Percentiles rank a stretch among this genome's conserved stretches.
These are phyloP conservation scores for Infundibulicybe gibba DNA, from an alignment of 768 basidiomycete genomes.

Conservation along the genomic window DNA sequence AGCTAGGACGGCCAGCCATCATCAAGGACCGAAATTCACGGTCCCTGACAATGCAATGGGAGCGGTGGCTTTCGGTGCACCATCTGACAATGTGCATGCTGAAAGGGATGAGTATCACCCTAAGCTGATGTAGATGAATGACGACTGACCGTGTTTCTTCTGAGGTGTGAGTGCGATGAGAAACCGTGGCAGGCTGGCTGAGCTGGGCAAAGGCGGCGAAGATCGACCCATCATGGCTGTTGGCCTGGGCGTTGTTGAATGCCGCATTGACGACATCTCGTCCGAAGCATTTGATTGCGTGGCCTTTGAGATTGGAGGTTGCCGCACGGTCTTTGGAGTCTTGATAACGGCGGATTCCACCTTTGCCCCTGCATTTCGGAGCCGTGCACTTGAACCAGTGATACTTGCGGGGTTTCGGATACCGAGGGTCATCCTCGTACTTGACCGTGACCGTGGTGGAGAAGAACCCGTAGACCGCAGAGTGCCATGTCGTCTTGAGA, in stretches of 20 bases:
- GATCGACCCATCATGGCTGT: conserved; percentile 14
- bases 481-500: too few species aligned
- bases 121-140: not conserved
- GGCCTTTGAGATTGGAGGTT: conserved; percentile 17
- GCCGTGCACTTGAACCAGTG: too few species aligned
- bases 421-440: too few species aligned
- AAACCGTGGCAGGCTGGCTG: conserved; percentile 19
- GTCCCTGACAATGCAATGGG: conserved; percentile 1
- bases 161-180: conserved; percentile 17
- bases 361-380: too few species aligned
- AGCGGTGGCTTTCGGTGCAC: not conserved
- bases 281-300: conserved; percentile 25
- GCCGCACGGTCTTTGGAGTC: conserved; percentile 7
- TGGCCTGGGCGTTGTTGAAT: conserved; percentile 2
- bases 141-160: conserved; percentile 13
- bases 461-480: too few species aligned
- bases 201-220: conserved; percentile 19
- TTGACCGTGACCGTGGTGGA: too few species aligned
- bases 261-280: conserved; percentile 3
- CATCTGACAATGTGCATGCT: conserved; percentile 4
- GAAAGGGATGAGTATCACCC: not conserved
- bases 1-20: not conserved
- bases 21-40: not conserved
- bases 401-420: too few species aligned
- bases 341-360: conserved; percentile 5